Percentiles rank a stretch among this genome's conserved stretches.
phyloP scores from a whole-genome alignment of 306 rosid species.

The Glycine latifolia region DNA sequence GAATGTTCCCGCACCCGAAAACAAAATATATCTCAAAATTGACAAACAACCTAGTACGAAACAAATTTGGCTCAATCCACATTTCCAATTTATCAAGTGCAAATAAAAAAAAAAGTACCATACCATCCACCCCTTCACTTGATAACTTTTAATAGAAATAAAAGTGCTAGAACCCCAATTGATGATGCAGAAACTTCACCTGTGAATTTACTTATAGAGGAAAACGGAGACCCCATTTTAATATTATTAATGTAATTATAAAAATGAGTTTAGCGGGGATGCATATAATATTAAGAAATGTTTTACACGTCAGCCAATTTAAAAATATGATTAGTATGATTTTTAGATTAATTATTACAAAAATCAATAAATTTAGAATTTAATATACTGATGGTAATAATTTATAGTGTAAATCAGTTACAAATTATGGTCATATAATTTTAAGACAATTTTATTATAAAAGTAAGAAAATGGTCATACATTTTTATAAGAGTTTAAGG shows the following conservation, averaged over 20 bases:
- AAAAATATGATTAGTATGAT: too few species aligned
- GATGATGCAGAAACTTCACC: conserved; percentile 13
- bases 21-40: conserved; percentile 6
- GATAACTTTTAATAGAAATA: not conserved
- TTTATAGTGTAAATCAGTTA: too few species aligned
- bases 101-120: not conserved
- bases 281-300: too few species aligned
- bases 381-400: too few species aligned
- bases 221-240: not conserved
- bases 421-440: too few species aligned
- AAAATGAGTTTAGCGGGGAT: not conserved
- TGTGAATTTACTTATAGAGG: not conserved
- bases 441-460: too few species aligned
- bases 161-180: not conserved
- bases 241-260: not conserved
- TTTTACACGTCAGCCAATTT: too few species aligned
- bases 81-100: not conserved
- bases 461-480: too few species aligned
- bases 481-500: too few species aligned
- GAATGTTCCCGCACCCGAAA: conserved; percentile 1
- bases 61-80: not conserved
- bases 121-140: not conserved
- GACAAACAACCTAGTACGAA: conserved; percentile 8
- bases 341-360: too few species aligned
- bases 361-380: too few species aligned